Percentiles rank a stretch among this genome's conserved stretches.
These are phyloP conservation scores for Podospora pseudoanserina DNA, from an alignment of 495 filamentous ascomycete species.

Conservation along the genomic window DNA sequence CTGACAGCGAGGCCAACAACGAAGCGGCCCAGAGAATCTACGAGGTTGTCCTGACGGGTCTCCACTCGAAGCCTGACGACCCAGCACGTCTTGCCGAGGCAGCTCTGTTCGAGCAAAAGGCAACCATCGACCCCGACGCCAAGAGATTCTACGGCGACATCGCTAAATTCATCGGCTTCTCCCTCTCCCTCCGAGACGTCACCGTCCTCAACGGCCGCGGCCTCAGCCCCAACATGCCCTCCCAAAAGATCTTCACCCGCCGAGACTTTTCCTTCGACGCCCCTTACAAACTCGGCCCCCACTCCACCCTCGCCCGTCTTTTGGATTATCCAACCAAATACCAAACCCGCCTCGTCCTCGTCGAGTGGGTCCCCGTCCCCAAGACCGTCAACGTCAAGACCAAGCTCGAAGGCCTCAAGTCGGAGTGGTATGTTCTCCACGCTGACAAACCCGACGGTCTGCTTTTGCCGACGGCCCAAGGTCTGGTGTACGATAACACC, in stretches of 20 bases:
- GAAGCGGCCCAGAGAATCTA: not conserved
- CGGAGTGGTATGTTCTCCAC: conserved; percentile 14
- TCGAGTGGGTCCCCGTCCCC: conserved; percentile 9
- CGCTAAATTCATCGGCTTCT: conserved; percentile 14
- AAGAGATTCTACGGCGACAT: conserved; percentile 6
- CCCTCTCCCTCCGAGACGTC: not conserved
- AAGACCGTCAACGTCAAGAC: not conserved
- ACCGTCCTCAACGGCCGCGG: not conserved
- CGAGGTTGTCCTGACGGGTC: conserved; percentile 1
- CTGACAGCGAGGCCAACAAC: not conserved
- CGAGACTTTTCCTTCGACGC: conserved; percentile 14
- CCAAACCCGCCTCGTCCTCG: conserved; percentile 14
- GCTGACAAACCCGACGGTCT: conserved; percentile 15
- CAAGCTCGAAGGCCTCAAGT: conserved; percentile 13
- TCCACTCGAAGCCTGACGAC: not conserved
- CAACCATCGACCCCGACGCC: not conserved
- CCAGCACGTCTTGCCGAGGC: conserved; percentile 12
- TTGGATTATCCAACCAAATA: conserved; percentile 17
- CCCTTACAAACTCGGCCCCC: conserved; percentile 10
- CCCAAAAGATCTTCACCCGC: conserved; percentile 13
- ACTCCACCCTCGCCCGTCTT: conserved; percentile 15
- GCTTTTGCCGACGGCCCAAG: conserved; percentile 9
- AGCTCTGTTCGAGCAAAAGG: conserved; percentile 7
- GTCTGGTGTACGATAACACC: conserved; percentile 10
- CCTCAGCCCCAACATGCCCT: conserved; percentile 3